phyloP scores from a whole-genome alignment of 441 rosid species.

The Jatropha multifida region DNA sequence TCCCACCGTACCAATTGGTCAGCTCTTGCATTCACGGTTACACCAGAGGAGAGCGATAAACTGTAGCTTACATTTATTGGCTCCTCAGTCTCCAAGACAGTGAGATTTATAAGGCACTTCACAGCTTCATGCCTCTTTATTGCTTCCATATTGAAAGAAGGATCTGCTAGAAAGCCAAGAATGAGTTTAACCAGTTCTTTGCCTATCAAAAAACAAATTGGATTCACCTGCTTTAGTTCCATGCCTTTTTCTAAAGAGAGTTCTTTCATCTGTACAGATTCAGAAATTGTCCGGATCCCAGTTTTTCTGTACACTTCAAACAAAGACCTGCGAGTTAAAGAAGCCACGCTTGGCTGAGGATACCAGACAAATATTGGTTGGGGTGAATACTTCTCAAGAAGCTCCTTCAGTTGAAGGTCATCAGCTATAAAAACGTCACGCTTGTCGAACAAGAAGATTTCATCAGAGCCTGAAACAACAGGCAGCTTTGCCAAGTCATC shows the following conservation, averaged over 20 bases:
- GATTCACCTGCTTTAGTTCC: slow-evolving; percentile 27
- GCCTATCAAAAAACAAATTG: slow-evolving; percentile 24
- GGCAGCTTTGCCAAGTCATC: slow-evolving; percentile 49
- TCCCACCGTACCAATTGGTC: slow-evolving; percentile 62
- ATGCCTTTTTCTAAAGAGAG: slow-evolving; percentile 23
- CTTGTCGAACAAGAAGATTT: slow-evolving; percentile 37
- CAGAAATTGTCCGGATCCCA: slow-evolving; percentile 65
- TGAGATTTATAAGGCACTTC: slow-evolving; percentile 38
- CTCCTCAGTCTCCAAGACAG: slow-evolving; percentile 42
- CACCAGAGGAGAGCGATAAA: slow-evolving; percentile 40
- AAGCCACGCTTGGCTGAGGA: slow-evolving; percentile 49
- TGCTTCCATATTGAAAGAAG: slow-evolving; percentile 44
- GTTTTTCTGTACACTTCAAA: slow-evolving; percentile 47
- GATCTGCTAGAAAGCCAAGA: slow-evolving; percentile 57
- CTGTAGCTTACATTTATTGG: slow-evolving; percentile 39
- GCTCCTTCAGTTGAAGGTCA: slow-evolving; percentile 59
- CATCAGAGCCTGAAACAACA: slow-evolving; percentile 36
- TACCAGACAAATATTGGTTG: slow-evolving; percentile 62
- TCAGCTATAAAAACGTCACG: slow-evolving; percentile 64
- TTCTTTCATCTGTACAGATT: slow-evolving; percentile 42
- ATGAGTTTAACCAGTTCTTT: slow-evolving; percentile 47
- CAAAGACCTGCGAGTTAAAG: slow-evolving; percentile 41
- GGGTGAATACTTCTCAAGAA: slow-evolving; percentile 36
- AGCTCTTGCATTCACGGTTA: slow-evolving; percentile 27
- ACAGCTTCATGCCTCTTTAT: slow-evolving; percentile 48